A percentile compares a stretch with the other conserved stretches of the same genome.
These are phyloP conservation scores for Didymella sp. DNA, from an alignment of 2,329 filamentous ascomycete species.

Conservation along the genomic window DNA sequence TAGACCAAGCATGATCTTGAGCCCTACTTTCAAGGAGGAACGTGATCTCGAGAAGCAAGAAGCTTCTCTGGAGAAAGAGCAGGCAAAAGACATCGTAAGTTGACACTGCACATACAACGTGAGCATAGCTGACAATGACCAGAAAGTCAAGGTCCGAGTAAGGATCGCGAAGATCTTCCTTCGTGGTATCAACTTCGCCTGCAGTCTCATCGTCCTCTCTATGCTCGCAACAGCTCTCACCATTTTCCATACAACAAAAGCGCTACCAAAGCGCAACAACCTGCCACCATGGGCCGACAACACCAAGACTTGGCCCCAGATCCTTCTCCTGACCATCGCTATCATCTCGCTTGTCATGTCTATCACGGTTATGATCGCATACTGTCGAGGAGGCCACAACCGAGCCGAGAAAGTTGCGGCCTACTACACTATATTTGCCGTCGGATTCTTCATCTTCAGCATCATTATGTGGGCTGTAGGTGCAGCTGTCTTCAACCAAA, in stretches of 20 bases:
- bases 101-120: neutral
- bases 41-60: constrained; percentile 86
- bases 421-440: constrained; percentile 94
- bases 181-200: constrained; percentile 96
- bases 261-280: constrained; percentile 75
- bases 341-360: constrained; percentile 82
- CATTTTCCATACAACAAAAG: constrained; percentile 89
- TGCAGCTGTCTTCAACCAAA: constrained; percentile 81
- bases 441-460: constrained; percentile 92
- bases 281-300: constrained; percentile 83
- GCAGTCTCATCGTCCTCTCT: constrained; percentile 89
- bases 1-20: constrained; percentile 75
- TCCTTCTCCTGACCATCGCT: constrained; percentile 78
- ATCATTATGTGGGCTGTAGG: constrained; percentile 91
- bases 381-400: constrained; percentile 86
- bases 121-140: constrained; percentile 48
- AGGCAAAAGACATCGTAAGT: constrained; percentile 86
- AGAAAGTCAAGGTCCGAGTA: constrained; percentile 93
- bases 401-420: constrained; percentile 91
- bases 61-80: constrained; percentile 79
- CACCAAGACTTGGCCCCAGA: constrained; percentile 89
- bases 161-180: constrained; percentile 93
- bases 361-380: constrained; percentile 80
- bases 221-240: constrained; percentile 88
- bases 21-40: constrained; percentile 91